Evolutionary conservation across 257 asterid genomes (phyloP).

Genomic region (Ehretia macrophylla): DNA sequence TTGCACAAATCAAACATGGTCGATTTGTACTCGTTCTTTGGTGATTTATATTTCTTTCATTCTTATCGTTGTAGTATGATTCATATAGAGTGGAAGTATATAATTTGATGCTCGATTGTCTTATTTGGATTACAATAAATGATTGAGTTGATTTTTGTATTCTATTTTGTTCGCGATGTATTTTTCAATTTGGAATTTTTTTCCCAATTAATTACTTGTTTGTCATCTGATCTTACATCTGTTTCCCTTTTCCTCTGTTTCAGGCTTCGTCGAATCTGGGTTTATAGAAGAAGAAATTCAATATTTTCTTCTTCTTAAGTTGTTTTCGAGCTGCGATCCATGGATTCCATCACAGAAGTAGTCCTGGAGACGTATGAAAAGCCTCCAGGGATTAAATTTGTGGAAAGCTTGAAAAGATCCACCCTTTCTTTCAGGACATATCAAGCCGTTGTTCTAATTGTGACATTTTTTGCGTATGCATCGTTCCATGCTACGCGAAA

Average conservation of each 20-base stretch:
- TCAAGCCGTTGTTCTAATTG: slow-evolving; percentile 68
- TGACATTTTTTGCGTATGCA: slow-evolving; percentile 80
- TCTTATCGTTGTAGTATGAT: too few species aligned
- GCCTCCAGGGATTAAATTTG: slow-evolving; percentile 60
- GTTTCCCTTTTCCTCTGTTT: slow-evolving; percentile 3
- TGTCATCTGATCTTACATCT: too few species aligned
- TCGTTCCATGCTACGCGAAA: slow-evolving; percentile 86
- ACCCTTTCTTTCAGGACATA: slow-evolving; percentile 66
- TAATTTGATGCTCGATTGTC: too few species aligned
- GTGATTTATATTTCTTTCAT: too few species aligned
- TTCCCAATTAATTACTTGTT: too few species aligned
- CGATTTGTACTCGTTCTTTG: too few species aligned
- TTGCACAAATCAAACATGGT: too few species aligned
- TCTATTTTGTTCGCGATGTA: too few species aligned
- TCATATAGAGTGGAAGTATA: too few species aligned
- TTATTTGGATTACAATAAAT: too few species aligned
- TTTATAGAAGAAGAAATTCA: slow-evolving; percentile 8
- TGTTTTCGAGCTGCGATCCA: slow-evolving; percentile 13
- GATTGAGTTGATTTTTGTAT: too few species aligned
- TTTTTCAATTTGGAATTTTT: too few species aligned
- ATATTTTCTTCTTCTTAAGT: not conserved
- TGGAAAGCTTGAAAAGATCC: slow-evolving; percentile 54
- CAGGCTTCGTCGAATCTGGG: slow-evolving; percentile 26
- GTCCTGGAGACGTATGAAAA: slow-evolving; percentile 25
- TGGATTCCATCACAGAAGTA: slow-evolving; percentile 56